Base-by-base conservation (phyloP, 148 eudicot genomes). In the Euryodendron excelsum region DNA sequence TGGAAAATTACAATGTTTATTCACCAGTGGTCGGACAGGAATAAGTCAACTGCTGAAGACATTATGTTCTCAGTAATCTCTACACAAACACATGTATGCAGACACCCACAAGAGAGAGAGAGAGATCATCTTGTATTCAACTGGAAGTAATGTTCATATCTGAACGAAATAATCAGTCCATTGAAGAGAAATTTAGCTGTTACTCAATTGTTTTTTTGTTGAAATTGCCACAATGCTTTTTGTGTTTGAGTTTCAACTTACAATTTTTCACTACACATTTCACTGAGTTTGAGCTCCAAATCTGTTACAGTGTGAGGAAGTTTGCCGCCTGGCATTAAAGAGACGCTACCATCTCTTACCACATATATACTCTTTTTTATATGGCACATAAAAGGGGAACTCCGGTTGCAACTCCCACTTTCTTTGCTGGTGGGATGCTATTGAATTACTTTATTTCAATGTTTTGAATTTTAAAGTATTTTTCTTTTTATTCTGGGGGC, bases 321-420 rank as follows among this genome's bases (percentile, higher is more conserved):
- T 96, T 61, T 96, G 97, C 79, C 98, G 98, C 60, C 85, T 89
- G 81, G 99, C 99, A 67, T 78, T 96, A 77, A 87, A 79, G 89
- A 90, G 99, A 85, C 94, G 99, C 20, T 96, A 96, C 82, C 97
- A 88, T 70, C 92, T 96, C 81, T 53, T 96, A 69, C 97, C 97
- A 13, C 83, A 87, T 96, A 79, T 96, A 96, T 86, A 93, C 98
- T 47, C 86, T 96, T 64, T 93, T 96, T 85, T 96, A 96, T 86
- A 68, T 91, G 84, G 97, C 99, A 39, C 99, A 96, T 85, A 88
- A 89, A n/a, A 88, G 50, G 88, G 99, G 99, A 13, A 84, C 85
- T 85, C 97, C 90, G n/a, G 95, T 96, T 82, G 98, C 98, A 80
- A 80, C 90, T 81, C 99, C 99, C 25, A 84, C 90, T 60, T 93